Percentiles rank a stretch among this genome's conserved stretches.
phyloP scores from a whole-genome alignment of 1,139 yeast genomes.

The Blastobotrys raffinosifermentans region DNA sequence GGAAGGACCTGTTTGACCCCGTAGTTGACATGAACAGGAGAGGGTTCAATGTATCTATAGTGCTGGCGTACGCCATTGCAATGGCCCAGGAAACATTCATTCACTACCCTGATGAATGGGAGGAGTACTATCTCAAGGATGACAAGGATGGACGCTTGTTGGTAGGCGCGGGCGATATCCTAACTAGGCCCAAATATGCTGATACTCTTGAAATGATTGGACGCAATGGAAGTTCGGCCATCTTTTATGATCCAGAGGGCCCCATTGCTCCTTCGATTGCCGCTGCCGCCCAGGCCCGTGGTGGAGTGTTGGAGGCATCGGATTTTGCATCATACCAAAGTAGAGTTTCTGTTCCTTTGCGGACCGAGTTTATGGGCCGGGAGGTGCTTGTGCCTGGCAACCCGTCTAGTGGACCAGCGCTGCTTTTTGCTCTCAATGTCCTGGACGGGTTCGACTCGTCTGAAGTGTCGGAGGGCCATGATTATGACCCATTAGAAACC shows the following conservation, averaged over 20 bases:
- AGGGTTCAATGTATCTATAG: slow-evolving; percentile 59
- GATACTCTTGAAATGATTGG: slow-evolving; percentile 65
- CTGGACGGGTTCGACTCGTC: slow-evolving; percentile 36
- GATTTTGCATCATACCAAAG: slow-evolving; percentile 65
- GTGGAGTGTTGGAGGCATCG: slow-evolving; percentile 54
- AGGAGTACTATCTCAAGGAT: slow-evolving; percentile 33
- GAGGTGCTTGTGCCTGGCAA: slow-evolving; percentile 68
- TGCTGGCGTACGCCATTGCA: slow-evolving; percentile 40
- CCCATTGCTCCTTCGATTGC: slow-evolving; percentile 60
- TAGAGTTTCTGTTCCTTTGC: slow-evolving; percentile 50
- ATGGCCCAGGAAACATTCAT: slow-evolving; percentile 12
- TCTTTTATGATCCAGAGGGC: slow-evolving; percentile 79
- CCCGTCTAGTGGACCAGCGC: slow-evolving; percentile 77
- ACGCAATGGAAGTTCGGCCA: slow-evolving; percentile 61
- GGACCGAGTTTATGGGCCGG: slow-evolving; percentile 41
- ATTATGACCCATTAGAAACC: slow-evolving; percentile 43
- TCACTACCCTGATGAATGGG: slow-evolving; percentile 22
- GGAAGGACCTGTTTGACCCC: slow-evolving; percentile 74
- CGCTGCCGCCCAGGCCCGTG: slow-evolving; percentile 39
- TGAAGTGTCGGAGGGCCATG: slow-evolving; percentile 32
- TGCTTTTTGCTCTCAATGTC: slow-evolving; percentile 68
- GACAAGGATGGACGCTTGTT: slow-evolving; percentile 33
- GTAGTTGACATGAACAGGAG: slow-evolving; percentile 58
- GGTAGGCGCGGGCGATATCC: slow-evolving; percentile 50
- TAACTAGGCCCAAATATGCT: slow-evolving; percentile 58